Percentiles rank a stretch among this genome's conserved stretches.
Evolutionary conservation across 495 filamentous ascomycete species (phyloP).

Genomic region (Aspergillus egyptiacus): DNA sequence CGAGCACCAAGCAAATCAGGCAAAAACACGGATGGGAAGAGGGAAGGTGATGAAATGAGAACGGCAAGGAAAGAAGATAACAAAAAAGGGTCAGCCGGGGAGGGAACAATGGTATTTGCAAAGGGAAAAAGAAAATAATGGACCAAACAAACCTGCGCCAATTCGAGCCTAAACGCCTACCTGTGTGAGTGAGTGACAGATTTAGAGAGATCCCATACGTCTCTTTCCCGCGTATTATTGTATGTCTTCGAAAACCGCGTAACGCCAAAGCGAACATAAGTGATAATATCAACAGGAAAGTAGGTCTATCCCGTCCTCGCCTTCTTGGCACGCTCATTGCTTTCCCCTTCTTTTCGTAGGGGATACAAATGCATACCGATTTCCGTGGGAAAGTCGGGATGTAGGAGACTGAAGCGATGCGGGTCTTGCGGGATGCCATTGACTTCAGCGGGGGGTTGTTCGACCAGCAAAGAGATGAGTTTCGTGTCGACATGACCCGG

Average conservation of each 20-base stretch:
- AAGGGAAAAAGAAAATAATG: constrained; percentile 1
- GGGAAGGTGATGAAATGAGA: too few species aligned
- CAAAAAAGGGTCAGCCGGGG: not conserved
- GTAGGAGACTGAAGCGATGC: constrained; percentile 32
- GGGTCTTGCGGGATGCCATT: constrained; percentile 32
- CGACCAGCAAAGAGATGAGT: constrained; percentile 34
- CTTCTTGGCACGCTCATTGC: constrained; percentile 18
- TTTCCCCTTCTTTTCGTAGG: constrained; percentile 12
- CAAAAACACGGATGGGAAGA: too few species aligned
- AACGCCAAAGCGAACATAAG: constrained; percentile 7
- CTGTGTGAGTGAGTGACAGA: not conserved
- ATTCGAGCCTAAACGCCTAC: constrained; percentile 12
- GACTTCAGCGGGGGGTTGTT: constrained; percentile 26
- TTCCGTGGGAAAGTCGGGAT: constrained; percentile 37
- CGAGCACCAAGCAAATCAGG: too few species aligned
- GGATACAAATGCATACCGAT: constrained; percentile 37
- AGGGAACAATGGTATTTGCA: constrained; percentile 1
- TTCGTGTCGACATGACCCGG: constrained; percentile 33
- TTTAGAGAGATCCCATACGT: too few species aligned
- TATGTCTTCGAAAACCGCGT: constrained; percentile 1
- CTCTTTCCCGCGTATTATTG: constrained; percentile 1
- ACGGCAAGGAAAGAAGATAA: not conserved
- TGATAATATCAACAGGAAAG: not conserved
- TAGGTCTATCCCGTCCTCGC: constrained; percentile 7
- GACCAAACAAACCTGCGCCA: not conserved